Evolutionary conservation across 2,329 filamentous ascomycete species (phyloP), one percentile per base, ranked within the genome.

Genomic region (Magnaporthiopsis rhizophila): DNA sequence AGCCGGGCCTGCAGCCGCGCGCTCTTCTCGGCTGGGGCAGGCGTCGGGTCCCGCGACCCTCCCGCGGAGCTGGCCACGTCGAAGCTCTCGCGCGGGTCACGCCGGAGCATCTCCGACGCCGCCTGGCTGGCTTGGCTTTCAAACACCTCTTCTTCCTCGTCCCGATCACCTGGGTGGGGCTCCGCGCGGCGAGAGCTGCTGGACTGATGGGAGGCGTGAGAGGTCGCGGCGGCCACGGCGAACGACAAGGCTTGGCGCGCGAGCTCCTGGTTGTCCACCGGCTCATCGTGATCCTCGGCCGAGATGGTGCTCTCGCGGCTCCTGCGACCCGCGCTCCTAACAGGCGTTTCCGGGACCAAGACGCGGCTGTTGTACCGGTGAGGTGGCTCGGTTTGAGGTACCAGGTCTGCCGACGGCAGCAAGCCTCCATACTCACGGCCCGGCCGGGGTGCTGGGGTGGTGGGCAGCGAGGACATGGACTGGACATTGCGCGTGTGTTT

Each of bases 241-340:
- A 80, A 81, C 66, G 82, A 77, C 18, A 86, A 70, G 0, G 83
- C 83, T 65, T 84, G 81, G 5, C 83, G 78, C 0, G 81, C 82
- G 30, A 86, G 76, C 69, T 86, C 83, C 69, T 82, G 85, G 62
- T 82, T 84, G 65, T 87, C 83, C 45, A 53, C 45, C n/a, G 45
- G 45, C 45, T 53, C 45, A 32, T 60, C 58, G 65, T 62, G 50
- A 6, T 80, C 74, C 58, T 83, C 83, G 26, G 85, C 88, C 1
- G 91, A 95, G 61, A 95, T 92, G 1, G 91, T 96, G 77, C 90
- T 94, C 74, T 96, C 92, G 66, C 91, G 86, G 74, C 91, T 92
- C 74, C 87, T 86, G 63, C 85, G 85, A 53, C 84, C 81, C 2
- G 61, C 79, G 78, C 26, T 79, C 77, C 50, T 73, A 9, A 69